Evolutionary conservation across 768 basidiomycete species (phyloP), one percentile per base, ranked within the genome.

Genomic region (Mycena venus): DNA sequence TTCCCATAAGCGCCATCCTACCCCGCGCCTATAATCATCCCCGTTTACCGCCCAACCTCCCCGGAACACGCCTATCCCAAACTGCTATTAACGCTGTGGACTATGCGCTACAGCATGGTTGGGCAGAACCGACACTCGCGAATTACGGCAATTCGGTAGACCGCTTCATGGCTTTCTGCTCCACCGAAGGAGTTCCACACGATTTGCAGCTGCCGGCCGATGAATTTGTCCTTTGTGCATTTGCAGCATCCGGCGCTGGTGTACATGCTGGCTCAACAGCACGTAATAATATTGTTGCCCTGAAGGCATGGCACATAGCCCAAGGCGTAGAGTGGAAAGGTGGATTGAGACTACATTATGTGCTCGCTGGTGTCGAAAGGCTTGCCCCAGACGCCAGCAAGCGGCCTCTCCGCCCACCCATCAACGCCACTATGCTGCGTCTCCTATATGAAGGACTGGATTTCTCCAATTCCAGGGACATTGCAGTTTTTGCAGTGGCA

Each of bases 251-350:
- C 5, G 34, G 64, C 23, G 64, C 51, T 4, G 64, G 64, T 9
- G 27, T 66, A n/a, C 64, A 66, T 19, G 49, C 64, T 25, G 64
- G 64, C 4, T 34, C 64, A 5, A 66, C 64, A 7, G 49, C 51
- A 23, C 64, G 64, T 0, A 55, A 66, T 17, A 66, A 66, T 5
- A 49, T 62, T 9, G 74, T 75, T 12, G 69, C 66, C 0, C n/a
- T 63, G 2, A 66, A 66, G 27, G 64, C 64, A 2, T 65, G 64
- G 64, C 64, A 66, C 29, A 10, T 53, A 15, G 64, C 64, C 23
- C 36, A 51, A 11, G 14, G 19, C 8, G 51, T 32, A 6, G 11
- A 17, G 3, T 66, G 64, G 64, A 53, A 51, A 1, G 64, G 64
- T 3, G 47, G 63, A 11, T 40, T 40, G 11, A 14, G 60, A 5